Base-by-base conservation (phyloP, 371 early-diverging fungal genomes). In the Rhizopus microsporus region DNA sequence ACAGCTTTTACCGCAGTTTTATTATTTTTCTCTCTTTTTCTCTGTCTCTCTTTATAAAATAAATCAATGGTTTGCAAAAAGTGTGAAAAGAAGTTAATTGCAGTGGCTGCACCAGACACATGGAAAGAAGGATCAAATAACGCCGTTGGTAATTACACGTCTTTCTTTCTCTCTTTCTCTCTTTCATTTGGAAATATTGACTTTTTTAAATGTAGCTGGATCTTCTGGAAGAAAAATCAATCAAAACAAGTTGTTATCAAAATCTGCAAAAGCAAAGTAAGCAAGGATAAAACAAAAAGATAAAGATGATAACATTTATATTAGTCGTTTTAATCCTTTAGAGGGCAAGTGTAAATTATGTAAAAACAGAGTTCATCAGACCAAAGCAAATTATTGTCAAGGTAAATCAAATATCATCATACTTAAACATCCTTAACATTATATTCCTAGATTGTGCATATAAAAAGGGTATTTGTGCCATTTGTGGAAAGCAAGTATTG, bases 401-500 rank as follows among this genome's bases (percentile, higher is more conserved):
- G 72, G 81, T 78, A 77, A 70, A 58, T 7, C 31, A 33, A 15
- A 31, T 9, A 40, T 8, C 13, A 3, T 7, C 9, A 33, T 37
- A 30, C 9, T 38, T 33, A 29, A 4, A 3, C 8, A 8, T 49
- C 32, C 29, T 42, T 12, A n/a, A 37, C 46, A 9, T 31, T 23
- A 33, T 46, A 48, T 58, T 47, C 48, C 9, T 65, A 81, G 79
- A 68, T 15, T 87, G 88, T 52, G 79, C 87, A 3, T 87, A 88
- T 54, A 87, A 89, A 62, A 80, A 84, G 53, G 91, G 90, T 49
- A 85, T 89, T 39, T 91, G 91, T 63, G 85, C 88, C 7, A 88
- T 91, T 83, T 91, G 91, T 67, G 91, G 91, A 13, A 83, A 84
- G 44, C 81, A 87, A 56, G 77, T 91, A 9, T 60, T 88, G 6